Evolutionary conservation across 2,329 filamentous ascomycete species (phyloP).

Genomic region (Orbilia blumenaviensis): DNA sequence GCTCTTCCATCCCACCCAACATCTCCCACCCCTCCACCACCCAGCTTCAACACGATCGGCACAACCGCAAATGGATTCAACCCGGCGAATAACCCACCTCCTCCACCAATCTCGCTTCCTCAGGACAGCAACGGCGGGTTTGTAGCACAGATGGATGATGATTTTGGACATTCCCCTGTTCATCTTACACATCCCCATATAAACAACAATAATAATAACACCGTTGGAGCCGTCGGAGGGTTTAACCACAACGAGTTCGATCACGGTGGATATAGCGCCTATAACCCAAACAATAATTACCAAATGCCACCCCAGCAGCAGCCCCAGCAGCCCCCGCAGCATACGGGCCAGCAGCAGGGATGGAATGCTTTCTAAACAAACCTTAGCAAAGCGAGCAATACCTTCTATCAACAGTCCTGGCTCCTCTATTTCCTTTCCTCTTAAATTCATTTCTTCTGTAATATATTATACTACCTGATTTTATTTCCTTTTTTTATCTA

Average conservation of each 20-base stretch:
- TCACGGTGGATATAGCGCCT: conserved; percentile 41
- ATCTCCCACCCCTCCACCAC: background rate
- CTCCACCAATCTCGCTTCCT: background rate
- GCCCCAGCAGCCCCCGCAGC: conserved; percentile 3
- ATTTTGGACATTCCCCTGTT: conserved; percentile 46
- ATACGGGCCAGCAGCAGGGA: conserved; percentile 10
- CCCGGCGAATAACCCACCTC: conserved; percentile 3
- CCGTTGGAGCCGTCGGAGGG: background rate
- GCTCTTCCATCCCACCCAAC: background rate
- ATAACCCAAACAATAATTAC: background rate
- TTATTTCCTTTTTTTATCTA: background rate
- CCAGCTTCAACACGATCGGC: background rate
- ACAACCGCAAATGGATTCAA: conserved; percentile 4
- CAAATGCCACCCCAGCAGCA: background rate
- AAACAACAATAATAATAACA: conserved; percentile 28
- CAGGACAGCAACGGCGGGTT: conserved; percentile 13
- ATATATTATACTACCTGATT: conserved; percentile 1
- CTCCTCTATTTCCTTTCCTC: background rate
- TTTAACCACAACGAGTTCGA: conserved; percentile 50
- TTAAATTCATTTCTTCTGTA: conserved; percentile 24
- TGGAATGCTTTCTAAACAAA: conserved; percentile 38
- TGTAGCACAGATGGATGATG: conserved; percentile 50
- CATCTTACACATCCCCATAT: conserved; percentile 29
- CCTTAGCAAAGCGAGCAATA: background rate
- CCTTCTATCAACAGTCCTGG: too few species aligned